Evolutionary conservation across 257 asterid species (phyloP), one percentile per base, ranked within the genome.

Genomic region (Sherardia arvensis): DNA sequence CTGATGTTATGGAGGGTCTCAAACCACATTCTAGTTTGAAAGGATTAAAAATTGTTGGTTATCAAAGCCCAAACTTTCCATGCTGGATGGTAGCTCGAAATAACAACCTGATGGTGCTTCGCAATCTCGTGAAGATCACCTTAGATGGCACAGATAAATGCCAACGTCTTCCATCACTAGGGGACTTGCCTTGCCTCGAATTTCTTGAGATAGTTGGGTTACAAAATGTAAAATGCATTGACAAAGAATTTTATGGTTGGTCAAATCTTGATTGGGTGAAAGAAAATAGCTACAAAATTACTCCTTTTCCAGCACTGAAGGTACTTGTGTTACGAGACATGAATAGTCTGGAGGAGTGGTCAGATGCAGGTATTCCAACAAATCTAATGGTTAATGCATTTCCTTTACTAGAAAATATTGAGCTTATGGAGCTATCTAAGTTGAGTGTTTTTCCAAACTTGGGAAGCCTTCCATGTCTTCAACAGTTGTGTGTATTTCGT

Each of bases 151-250:
- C 70, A 11, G 23, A 23, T 40, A 30, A 18, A 27, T 47, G 69
- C 11, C 53, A 47, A 18, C 21, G 33, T 11, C 9, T 74, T n/a
- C 75, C 72, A 23, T 53, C 75, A 28, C 70, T 70, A n/a, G 79
- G 79, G 59, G 60, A 64, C 28, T 15, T 53, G 28, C 58, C 29
- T 21, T 22, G 12, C 7, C 58, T 53, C 10, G 58, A 53, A 10
- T 1, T 21, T 53, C 58, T 53, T 8, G 10, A 21, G 29, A 53
- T 53, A 5, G 12, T 0, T 10, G 9, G 12, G 8, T 53, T 53
- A 10, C 26, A 1, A 1, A 53, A 21, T 53, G 58, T 53, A 10
- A 21, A 53, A 10, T 3, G 6, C 28, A 53, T 53, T 0, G 58
- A 4, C 4, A 53, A 53, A 21, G 58, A 53, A 1, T 53, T 53